Percentiles rank a stretch among this genome's conserved stretches.
phyloP scores from a whole-genome alignment of 1,284 basidiomycete genomes.

The Fomitiporia mediterranea region DNA sequence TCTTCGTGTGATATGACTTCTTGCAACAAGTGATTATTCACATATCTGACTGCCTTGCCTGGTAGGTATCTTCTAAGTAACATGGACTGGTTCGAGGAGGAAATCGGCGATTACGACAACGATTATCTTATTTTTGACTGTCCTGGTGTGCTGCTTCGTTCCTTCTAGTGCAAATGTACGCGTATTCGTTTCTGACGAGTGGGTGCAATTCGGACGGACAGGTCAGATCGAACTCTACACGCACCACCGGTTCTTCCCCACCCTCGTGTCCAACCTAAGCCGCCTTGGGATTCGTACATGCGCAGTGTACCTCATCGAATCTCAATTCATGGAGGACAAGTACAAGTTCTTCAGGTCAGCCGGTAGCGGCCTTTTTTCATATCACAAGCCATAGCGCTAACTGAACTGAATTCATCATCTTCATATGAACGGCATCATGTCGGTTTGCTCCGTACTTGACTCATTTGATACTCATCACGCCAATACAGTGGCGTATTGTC shows the following conservation, averaged over 20 bases:
- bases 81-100: constrained; percentile 99
- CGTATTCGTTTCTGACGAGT: background rate
- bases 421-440: constrained; percentile 17
- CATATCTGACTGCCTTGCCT: constrained; percentile 11
- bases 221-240: constrained; percentile 99
- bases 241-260: constrained; percentile 94
- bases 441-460: too few relatives aligned
- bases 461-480: background rate
- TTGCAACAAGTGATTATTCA: background rate
- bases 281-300: constrained; percentile 75
- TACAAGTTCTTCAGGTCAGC: constrained; percentile 92
- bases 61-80: constrained; percentile 91
- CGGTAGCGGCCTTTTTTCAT: background rate
- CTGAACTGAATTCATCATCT: constrained; percentile 1
- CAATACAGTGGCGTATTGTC: constrained; percentile 85
- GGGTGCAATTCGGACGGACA: constrained; percentile 29
- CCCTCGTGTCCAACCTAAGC: constrained; percentile 70
- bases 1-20: background rate
- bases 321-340: constrained; percentile 98
- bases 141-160: constrained; percentile 58
- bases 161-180: background rate
- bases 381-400: background rate
- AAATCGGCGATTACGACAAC: constrained; percentile 90
- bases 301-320: constrained; percentile 91
- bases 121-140: constrained; percentile 99